These are phyloP conservation scores for Colletotrichum lentis DNA, from an alignment of 2,329 filamentous ascomycete species.

Conservation along the genomic window DNA sequence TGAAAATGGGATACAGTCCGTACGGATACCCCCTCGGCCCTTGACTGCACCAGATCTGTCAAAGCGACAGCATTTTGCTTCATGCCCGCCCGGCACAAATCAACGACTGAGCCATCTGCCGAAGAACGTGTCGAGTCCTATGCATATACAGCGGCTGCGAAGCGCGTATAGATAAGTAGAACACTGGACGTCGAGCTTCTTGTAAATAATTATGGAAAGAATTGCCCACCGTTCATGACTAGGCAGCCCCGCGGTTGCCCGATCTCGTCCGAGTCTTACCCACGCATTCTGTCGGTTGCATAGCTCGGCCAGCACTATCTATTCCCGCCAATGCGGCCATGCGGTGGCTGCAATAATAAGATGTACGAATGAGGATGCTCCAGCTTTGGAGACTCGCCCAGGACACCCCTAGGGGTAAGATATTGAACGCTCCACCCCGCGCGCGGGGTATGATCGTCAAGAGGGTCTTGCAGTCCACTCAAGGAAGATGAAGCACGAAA, in stretches of 20 bases:
- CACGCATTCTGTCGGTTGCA: neutral
- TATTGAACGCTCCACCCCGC: neutral
- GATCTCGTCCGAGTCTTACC: neutral
- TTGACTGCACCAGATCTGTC: neutral
- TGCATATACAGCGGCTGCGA: too few relatives aligned
- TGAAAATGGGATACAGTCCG: neutral
- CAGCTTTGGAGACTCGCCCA: neutral
- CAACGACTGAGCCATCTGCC: neutral
- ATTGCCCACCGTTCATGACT: neutral
- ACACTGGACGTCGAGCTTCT: too few relatives aligned
- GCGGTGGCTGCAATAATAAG: neutral
- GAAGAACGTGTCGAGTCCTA: neutral
- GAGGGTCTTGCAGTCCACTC: neutral
- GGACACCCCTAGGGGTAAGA: neutral
- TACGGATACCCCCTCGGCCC: neutral
- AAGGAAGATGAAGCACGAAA: neutral
- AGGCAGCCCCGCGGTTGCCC: neutral
- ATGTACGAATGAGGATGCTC: neutral
- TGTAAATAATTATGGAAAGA: neutral
- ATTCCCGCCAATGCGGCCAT: neutral
- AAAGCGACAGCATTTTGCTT: neutral
- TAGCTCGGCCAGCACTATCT: neutral
- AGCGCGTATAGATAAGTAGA: neutral
- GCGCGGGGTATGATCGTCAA: slow-evolving; percentile 9
- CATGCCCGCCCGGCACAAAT: neutral